Evolutionary conservation across 495 filamentous ascomycete genomes (phyloP), one percentile per base, ranked within the genome.

Genomic region (Xylaria longipes): DNA sequence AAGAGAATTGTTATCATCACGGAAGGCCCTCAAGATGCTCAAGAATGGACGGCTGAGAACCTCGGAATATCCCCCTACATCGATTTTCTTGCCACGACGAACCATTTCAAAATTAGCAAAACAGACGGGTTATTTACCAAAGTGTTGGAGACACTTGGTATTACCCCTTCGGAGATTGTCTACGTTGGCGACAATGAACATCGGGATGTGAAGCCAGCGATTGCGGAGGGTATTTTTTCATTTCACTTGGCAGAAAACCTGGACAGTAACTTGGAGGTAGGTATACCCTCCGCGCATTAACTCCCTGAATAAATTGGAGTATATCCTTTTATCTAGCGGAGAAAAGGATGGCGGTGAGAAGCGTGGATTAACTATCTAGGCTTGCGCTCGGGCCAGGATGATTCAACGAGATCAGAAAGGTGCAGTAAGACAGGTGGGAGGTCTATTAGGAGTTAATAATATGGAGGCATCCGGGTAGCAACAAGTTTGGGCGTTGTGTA

Each of bases 11-110:
- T 79, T 37, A 46, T 82, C 5, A 46, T 84, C 6, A 84, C 82
- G 0, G 82, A 83, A 60, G 81, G 82, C 2, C 81, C 80, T 0
- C 73, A 78, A 39, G 82, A 84, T 75, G 80, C 82, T 7, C 83
- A 84, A 64, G 74, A 78, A 62, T 82, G 79, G 80, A 82, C 82
- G 3, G 43, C 83, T 0, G 48, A 71, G 17, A 71, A 77, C 46
- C 73, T 84, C 17, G 82, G 69, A 15, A 64, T 74, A 25, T 43
- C 57, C 14, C n/a, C 39, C 1, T 69, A 69, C 50, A 61, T 85
- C 20, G 81, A 84, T 70, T 68, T 82, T 14, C 66, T 84, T 25
- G 75, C 81, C 9, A 83, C 83, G 2, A 80, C 82, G 33, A 72
- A 66, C n/a, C 27, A 54, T 14, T 74, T 74, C 54, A 56, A 63